phyloP scores from a whole-genome alignment of 805 yeast species.

The Pichia pseudocactophila region DNA sequence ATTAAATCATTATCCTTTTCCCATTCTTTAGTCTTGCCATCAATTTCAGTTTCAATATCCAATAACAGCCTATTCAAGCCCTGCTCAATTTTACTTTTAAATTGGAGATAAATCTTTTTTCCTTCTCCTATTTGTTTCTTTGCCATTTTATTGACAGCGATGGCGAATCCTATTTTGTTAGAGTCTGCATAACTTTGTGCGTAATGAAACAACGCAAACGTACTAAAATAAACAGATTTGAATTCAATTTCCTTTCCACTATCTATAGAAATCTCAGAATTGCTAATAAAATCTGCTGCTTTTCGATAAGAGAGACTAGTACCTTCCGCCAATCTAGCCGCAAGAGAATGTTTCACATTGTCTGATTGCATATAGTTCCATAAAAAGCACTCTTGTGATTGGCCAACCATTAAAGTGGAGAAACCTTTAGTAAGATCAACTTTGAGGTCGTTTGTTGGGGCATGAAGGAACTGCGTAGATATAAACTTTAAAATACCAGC shows the following conservation, averaged over 20 bases:
- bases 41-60: constrained; percentile 12
- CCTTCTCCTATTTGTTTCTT: neutral
- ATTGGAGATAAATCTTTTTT: neutral
- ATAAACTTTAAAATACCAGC: constrained; percentile 70
- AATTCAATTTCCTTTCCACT: constrained; percentile 48
- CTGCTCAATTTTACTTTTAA: neutral
- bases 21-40: constrained; percentile 29
- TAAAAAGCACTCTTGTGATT: constrained; percentile 80
- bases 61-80: constrained; percentile 3
- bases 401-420: constrained; percentile 62
- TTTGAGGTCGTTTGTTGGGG: constrained; percentile 72
- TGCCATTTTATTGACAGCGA: constrained; percentile 48
- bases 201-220: constrained; percentile 53
- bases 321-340: constrained; percentile 66
- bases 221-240: constrained; percentile 46
- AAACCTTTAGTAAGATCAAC: constrained; percentile 62
- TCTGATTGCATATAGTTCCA: constrained; percentile 45
- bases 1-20: constrained; percentile 85
- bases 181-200: constrained; percentile 44
- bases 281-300: constrained; percentile 38
- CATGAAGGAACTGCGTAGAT: constrained; percentile 76
- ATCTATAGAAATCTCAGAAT: constrained; percentile 21
- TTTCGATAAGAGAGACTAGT: constrained; percentile 47
- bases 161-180: constrained; percentile 65
- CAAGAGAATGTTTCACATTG: constrained; percentile 51